A percentile compares a stretch with the other conserved stretches of the same genome.
Conservation (phyloP, 2,329 filamentous ascomycete species). For the Arthrobotrys pseudoclavata region DNA sequence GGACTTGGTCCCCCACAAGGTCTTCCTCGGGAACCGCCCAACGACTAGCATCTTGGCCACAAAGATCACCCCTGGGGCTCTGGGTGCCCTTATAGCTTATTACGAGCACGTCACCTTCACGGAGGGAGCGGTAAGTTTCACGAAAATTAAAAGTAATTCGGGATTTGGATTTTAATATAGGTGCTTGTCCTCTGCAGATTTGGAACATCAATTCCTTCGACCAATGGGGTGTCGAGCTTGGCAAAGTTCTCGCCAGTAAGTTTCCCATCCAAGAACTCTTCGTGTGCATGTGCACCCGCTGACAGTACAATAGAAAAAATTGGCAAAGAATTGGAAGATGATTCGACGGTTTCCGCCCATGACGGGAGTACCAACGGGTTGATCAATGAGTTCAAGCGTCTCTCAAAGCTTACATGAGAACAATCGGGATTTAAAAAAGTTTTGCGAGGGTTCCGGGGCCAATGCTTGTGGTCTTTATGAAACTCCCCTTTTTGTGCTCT, state of each 20-base stretch:
- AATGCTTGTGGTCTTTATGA: not conserved
- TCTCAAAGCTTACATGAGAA: constrained; percentile 32
- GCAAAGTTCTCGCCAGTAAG: constrained; percentile 95
- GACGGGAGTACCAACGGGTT: constrained; percentile 90
- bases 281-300: not conserved
- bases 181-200: constrained; percentile 66
- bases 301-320: constrained; percentile 67
- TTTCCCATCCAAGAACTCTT: not conserved
- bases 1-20: constrained; percentile 94
- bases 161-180: constrained; percentile 17
- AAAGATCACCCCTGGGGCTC: constrained; percentile 91
- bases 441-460: not conserved
- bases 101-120: constrained; percentile 99
- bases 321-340: constrained; percentile 78
- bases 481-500: not conserved
- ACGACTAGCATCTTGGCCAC: constrained; percentile 95
- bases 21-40: constrained; percentile 96
- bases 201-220: constrained; percentile 99
- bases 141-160: no score
- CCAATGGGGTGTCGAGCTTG: constrained; percentile 99
- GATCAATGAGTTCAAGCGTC: constrained; percentile 80
- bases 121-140: constrained; percentile 77
- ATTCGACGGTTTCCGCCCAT: constrained; percentile 78
- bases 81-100: constrained; percentile 96
- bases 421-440: not conserved